These are phyloP conservation scores for Coriolopsis trogii DNA, from an alignment of 1,284 basidiomycete genomes.

Conservation along the genomic window DNA sequence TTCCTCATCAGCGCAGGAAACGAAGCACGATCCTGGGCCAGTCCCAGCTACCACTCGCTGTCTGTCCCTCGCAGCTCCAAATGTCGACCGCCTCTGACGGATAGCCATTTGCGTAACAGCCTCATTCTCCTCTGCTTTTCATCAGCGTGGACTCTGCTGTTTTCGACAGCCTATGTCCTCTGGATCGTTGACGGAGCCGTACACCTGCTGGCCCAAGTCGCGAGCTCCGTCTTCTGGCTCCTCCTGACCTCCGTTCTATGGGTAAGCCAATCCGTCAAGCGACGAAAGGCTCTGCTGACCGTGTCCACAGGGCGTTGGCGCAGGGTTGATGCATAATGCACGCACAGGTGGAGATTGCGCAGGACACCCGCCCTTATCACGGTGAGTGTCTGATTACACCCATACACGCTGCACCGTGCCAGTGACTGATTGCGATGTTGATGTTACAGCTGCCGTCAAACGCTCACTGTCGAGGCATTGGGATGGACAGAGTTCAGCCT, in stretches of 20 bases:
- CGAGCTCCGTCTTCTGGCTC: conserved; percentile 77
- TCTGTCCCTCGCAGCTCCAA: conserved; percentile 39
- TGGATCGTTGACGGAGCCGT: conserved; percentile 69
- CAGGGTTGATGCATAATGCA: conserved; percentile 66
- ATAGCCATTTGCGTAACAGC: conserved; percentile 25
- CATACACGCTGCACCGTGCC: no score
- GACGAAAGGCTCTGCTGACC: neutral
- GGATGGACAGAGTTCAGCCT: conserved; percentile 77
- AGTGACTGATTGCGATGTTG: no score
- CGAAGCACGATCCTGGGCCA: conserved; percentile 60
- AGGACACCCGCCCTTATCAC: conserved; percentile 53
- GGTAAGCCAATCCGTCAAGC: conserved; percentile 41
- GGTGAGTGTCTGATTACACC: conserved; percentile 35
- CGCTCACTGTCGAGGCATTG: conserved; percentile 69
- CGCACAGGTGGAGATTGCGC: conserved; percentile 61
- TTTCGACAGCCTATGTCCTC: conserved; percentile 66
- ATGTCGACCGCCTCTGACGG: conserved; percentile 18
- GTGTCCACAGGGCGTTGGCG: conserved; percentile 55
- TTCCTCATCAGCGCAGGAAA: conserved; percentile 71
- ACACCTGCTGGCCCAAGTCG: conserved; percentile 69
- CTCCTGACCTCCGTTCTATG: conserved; percentile 63
- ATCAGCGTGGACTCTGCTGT: conserved; percentile 69
- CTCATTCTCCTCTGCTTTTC: conserved; percentile 69
- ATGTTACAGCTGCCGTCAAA: conserved; percentile 70
- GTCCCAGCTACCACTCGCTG: conserved; percentile 65